phyloP scores from a whole-genome alignment of 2,329 filamentous ascomycete species.

The Sporothrix euskadiensis region DNA sequence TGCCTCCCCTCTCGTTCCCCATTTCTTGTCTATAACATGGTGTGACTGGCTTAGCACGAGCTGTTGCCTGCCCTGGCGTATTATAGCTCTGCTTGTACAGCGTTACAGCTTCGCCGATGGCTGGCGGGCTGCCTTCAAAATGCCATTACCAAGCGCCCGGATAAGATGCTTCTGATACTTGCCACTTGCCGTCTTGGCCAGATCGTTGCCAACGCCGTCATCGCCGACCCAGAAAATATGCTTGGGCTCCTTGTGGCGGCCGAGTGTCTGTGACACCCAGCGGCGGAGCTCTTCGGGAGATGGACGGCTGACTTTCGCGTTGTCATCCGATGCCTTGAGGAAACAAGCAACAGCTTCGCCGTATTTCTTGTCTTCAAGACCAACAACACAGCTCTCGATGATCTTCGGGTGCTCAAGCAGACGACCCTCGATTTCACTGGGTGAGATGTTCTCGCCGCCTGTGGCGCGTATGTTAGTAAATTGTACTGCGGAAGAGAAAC shows the following conservation, averaged over 20 bases:
- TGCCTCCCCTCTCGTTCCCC: not conserved
- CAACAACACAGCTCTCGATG: slow-evolving; percentile 26
- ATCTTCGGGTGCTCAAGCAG: slow-evolving; percentile 28
- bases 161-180: not conserved
- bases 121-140: not conserved
- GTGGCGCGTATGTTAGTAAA: no score
- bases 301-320: no score
- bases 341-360: slow-evolving; percentile 27
- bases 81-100: not conserved
- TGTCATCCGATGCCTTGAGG: not conserved
- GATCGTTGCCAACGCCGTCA: not conserved
- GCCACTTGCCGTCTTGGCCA: not conserved
- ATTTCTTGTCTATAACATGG: not conserved
- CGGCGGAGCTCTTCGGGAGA: slow-evolving; percentile 12
- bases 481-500: no score
- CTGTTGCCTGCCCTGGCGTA: not conserved
- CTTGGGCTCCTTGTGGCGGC: slow-evolving; percentile 22
- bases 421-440: slow-evolving; percentile 30
- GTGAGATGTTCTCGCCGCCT: slow-evolving; percentile 29
- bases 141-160: not conserved
- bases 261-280: slow-evolving; percentile 21
- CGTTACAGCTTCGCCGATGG: not conserved
- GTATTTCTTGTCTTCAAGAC: slow-evolving; percentile 25
- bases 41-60: not conserved
- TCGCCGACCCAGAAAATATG: slow-evolving; percentile 23